phyloP scores from a whole-genome alignment of 2,329 filamentous ascomycete species.

The Botrytis hyacinthi region DNA sequence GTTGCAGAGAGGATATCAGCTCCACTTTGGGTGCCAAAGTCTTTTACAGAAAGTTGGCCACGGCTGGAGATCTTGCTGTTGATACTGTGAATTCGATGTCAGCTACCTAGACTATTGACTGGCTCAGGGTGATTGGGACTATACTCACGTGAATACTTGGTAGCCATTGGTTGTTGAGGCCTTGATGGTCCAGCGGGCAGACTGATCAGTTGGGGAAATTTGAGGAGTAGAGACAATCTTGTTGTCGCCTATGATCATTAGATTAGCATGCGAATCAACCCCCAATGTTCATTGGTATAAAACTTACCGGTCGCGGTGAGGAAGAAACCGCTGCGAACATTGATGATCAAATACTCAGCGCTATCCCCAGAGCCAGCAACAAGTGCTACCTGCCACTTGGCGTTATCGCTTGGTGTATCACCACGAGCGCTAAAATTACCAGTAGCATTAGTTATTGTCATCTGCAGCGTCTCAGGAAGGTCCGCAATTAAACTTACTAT shows the following conservation, averaged over 20 bases:
- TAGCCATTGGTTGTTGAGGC: background rate
- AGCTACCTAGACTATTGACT: background rate
- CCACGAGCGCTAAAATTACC: background rate
- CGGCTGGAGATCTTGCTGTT: background rate
- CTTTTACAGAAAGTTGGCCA: slow-evolving; percentile 10
- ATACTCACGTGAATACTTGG: slow-evolving; percentile 6
- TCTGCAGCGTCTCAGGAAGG: background rate
- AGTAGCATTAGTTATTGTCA: background rate
- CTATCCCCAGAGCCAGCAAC: slow-evolving; percentile 5
- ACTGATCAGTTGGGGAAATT: background rate
- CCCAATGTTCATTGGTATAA: background rate
- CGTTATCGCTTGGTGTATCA: background rate
- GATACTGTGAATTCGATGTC: background rate
- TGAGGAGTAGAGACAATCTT: slow-evolving; percentile 4
- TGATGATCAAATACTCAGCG: slow-evolving; percentile 15
- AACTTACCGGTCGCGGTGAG: background rate
- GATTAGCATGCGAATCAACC: background rate
- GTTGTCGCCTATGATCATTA: background rate
- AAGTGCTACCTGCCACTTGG: slow-evolving; percentile 2
- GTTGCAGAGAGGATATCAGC: background rate
- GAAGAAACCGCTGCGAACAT: slow-evolving; percentile 6
- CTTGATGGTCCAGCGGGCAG: slow-evolving; percentile 7
- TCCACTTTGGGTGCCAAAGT: background rate
- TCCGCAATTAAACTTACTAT: background rate
- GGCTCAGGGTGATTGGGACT: background rate